Conservation (phyloP, 768 basidiomycete species). For the Hericium coralloides region DNA sequence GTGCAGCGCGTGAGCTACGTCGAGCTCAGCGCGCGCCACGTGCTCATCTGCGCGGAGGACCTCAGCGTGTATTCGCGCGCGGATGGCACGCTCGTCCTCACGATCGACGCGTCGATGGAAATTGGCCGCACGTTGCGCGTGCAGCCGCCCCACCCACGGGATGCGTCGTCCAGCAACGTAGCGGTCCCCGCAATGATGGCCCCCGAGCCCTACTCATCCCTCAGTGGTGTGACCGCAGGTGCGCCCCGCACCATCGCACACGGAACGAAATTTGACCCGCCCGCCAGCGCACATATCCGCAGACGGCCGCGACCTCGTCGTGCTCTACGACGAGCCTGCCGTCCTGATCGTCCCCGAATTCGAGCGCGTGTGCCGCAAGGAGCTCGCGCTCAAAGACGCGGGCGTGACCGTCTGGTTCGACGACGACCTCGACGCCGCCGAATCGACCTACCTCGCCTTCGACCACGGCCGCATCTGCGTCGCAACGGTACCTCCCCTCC, state of each 20-base stretch:
- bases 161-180: background rate
- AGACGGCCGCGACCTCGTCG: constrained; percentile 26
- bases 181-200: background rate
- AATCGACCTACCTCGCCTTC: constrained; percentile 6
- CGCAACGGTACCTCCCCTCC: constrained; percentile 5
- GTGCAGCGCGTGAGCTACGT: constrained; percentile 45
- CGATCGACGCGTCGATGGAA: constrained; percentile 12
- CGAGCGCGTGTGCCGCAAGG: constrained; percentile 16
- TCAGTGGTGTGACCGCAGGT: constrained; percentile 2
- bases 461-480: constrained; percentile 12
- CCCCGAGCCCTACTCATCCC: background rate
- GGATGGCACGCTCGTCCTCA: constrained; percentile 34
- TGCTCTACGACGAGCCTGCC: constrained; percentile 15
- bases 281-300: constrained; percentile 28
- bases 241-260: background rate
- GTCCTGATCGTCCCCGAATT: constrained; percentile 28
- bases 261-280: background rate
- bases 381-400: background rate
- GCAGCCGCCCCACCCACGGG: background rate
- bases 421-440: background rate
- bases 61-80: constrained; percentile 48
- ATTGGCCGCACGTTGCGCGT: background rate
- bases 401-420: background rate
- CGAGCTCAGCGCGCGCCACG: constrained; percentile 49
- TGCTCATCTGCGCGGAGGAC: constrained; percentile 47